These are phyloP conservation scores for Rhinocladiella similis DNA, from an alignment of 2,329 filamentous ascomycete genomes.

Conservation along the genomic window DNA sequence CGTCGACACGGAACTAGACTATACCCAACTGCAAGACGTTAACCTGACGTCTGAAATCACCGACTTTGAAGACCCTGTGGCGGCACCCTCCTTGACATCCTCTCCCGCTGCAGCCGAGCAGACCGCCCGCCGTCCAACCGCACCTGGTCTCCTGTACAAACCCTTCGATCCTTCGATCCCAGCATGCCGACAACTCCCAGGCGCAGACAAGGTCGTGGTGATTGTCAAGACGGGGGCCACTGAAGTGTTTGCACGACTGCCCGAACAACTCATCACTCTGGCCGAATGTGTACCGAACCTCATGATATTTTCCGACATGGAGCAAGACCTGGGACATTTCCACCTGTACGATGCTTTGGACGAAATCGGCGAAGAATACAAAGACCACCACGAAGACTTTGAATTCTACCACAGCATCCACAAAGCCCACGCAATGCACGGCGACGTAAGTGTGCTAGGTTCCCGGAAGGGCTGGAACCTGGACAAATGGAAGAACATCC, in stretches of 20 bases:
- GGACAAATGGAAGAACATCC: slow-evolving; percentile 64
- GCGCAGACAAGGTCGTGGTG: slow-evolving; percentile 34
- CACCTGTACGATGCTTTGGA: slow-evolving; percentile 36
- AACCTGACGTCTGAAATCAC: slow-evolving; percentile 5
- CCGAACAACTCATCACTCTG: slow-evolving; percentile 56
- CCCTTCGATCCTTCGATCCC: slow-evolving; percentile 4
- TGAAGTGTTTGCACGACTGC: slow-evolving; percentile 53
- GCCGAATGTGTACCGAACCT: slow-evolving; percentile 53
- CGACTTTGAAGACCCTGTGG: slow-evolving; percentile 10
- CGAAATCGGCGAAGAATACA: slow-evolving; percentile 42
- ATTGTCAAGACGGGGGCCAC: slow-evolving; percentile 61
- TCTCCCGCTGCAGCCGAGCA: not conserved
- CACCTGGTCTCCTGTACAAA: not conserved
- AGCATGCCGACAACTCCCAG: slow-evolving; percentile 20
- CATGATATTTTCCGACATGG: slow-evolving; percentile 45
- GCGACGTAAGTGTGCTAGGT: slow-evolving; percentile 21
- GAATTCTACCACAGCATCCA: slow-evolving; percentile 38
- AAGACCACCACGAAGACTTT: slow-evolving; percentile 51
- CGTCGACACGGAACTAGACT: slow-evolving; percentile 8
- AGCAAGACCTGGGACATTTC: slow-evolving; percentile 35
- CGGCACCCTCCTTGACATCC: not conserved
- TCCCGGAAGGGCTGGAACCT: slow-evolving; percentile 49
- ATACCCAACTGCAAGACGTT: not conserved
- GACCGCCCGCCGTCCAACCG: not conserved
- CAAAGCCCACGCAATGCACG: slow-evolving; percentile 13